Evolutionary conservation across 1,284 basidiomycete species (phyloP), one percentile per base, ranked within the genome.

Genomic region (Marasmius fiardii): DNA sequence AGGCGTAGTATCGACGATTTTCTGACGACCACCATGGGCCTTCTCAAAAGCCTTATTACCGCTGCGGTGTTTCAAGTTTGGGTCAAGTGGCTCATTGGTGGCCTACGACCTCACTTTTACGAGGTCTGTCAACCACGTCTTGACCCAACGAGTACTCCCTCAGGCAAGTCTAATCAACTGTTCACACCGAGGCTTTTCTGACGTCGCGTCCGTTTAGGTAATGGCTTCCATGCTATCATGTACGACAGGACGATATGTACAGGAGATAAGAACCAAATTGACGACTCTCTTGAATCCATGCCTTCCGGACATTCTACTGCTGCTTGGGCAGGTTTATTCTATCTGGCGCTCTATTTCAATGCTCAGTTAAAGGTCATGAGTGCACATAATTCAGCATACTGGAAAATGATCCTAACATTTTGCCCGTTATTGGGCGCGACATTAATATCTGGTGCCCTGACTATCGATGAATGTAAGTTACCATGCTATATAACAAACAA

Each of bases 321-420:
- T 4, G 78, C 70, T 4, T 80, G 75, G 68, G 79, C 79, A 3
- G 79, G 78, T 0, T 65, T 80, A n/a, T 67, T 79, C 31, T 82
- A 74, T 65, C 72, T 84, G 14, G 68, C 78, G n/a, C 71, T 83
- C 34, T 82, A 80, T 63, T 71, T 82, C 67, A 82, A 84, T 59
- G 79, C 79, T 2, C 80, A 82, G 61, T 72, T 84, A 57, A 83
- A 83, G 65, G 76, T 82, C 54, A 79, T 81, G 69, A 72, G 76
- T 24, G 78, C 81, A 10, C 77, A 81, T 65, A 77, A 76, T 60
- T 71, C 72, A 7, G 76, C 76, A 6, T 83, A 81, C 65, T 84
- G 82, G 82, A 83, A 83, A 65, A 81, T 82, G 76, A 70, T 83
- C 56, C 59, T 82, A 23, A 75, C 82, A 59, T 80, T 84, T 57